phyloP scores from a whole-genome alignment of 164 flowering plant species.

The Berberis thunbergii region DNA sequence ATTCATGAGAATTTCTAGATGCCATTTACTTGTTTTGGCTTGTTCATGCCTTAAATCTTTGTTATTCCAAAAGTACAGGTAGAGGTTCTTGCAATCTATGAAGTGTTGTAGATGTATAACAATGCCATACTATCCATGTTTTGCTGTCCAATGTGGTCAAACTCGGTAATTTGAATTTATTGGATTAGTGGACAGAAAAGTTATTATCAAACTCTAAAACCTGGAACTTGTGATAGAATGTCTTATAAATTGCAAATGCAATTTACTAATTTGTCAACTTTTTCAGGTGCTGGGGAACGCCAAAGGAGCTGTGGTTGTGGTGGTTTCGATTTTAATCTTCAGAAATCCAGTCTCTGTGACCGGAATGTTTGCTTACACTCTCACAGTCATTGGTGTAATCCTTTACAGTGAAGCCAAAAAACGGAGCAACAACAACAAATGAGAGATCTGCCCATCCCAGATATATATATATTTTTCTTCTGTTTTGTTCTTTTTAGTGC shows the following conservation, averaged over 20 bases:
- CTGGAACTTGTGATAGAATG: too few relatives aligned
- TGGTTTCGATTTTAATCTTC: slow-evolving; percentile 80
- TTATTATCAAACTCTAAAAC: too few relatives aligned
- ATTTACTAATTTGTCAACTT: slow-evolving; percentile 7
- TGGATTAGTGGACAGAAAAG: too few relatives aligned
- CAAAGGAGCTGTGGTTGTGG: slow-evolving; percentile 96
- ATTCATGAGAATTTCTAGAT: too few relatives aligned
- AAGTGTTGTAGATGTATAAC: too few relatives aligned
- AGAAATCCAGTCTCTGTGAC: slow-evolving; percentile 89
- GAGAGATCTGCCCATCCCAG: slow-evolving; percentile 6
- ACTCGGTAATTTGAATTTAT: too few relatives aligned
- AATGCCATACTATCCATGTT: too few relatives aligned
- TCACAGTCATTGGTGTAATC: slow-evolving; percentile 81
- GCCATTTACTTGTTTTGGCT: too few relatives aligned
- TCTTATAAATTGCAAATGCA: neutral
- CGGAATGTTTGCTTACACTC: slow-evolving; percentile 88
- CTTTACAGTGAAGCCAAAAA: slow-evolving; percentile 96
- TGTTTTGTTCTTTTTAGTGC: slow-evolving; percentile 6
- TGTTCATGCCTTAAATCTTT: too few relatives aligned
- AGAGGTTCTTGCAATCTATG: too few relatives aligned
- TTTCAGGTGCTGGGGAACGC: slow-evolving; percentile 93
- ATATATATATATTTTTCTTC: slow-evolving; percentile 1
- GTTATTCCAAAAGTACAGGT: too few relatives aligned
- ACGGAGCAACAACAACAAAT: slow-evolving; percentile 43
- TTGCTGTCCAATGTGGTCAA: too few relatives aligned